Base-by-base conservation (phyloP, 75 land plant species). In the Adiantum capillusveneris region DNA sequence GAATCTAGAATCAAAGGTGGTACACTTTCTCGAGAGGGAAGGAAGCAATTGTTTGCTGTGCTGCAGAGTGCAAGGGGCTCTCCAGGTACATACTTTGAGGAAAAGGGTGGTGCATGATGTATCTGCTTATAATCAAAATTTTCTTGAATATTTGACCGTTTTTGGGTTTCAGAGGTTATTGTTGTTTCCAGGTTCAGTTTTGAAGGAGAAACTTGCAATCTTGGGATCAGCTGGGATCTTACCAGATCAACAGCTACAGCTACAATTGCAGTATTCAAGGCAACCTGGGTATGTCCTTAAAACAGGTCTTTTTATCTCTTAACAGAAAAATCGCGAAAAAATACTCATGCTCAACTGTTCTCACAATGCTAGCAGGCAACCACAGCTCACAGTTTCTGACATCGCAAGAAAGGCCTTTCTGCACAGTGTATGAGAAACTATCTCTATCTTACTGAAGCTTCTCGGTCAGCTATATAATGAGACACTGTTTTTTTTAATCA, bases 341-440 rank as follows among this genome's bases (percentile, higher is more conserved):
- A n/a, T n/a, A n/a, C n/a, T n/a, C n/a, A n/a, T n/a, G n/a, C n/a
- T n/a, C n/a, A n/a, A n/a, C n/a, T n/a, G n/a, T n/a, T n/a, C n/a
- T n/a, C n/a, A n/a, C 37, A 34, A 5, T 34, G 37, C 9, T 34
- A 9, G 37, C 98, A 95, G 99, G 49, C 80, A 79, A 36, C 73
- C 71, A 71, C 84, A 85, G 37, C 80, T 95, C 25, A 84, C 96
- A n/a, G 84, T 86, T 0, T 69, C 99, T 30, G 99, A 95, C 67
- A 85, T 95, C 70, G 99, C 99, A 43, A 73, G 99, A 68, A 95
- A 95, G 68, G 99, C 99, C 17, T 95, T 95, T 62, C 83, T 95
- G 25, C 79, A 95, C 68, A 94, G 80, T 70, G 90, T 86, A 86
- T 57, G 90, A 5, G 9, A 34, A 34, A 5, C 37, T 34, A 5